Conservation (phyloP, 129 eudicot species). For the Calendula officinalis region DNA sequence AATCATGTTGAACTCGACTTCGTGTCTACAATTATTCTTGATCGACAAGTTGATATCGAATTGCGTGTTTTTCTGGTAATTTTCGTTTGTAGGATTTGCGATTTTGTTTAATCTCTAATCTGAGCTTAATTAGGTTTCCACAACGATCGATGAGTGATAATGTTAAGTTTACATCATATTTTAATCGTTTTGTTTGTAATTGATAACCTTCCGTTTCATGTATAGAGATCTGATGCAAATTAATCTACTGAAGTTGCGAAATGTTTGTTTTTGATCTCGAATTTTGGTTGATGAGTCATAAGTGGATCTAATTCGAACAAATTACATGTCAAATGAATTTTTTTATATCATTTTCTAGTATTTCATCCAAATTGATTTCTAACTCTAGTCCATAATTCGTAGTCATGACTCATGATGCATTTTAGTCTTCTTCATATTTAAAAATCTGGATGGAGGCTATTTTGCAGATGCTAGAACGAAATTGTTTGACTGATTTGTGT, state of each 20-base stretch:
- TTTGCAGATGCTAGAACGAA: too few relatives aligned
- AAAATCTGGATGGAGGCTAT: too few relatives aligned
- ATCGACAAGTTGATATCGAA: background rate
- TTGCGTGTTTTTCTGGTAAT: background rate
- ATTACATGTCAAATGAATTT: background rate
- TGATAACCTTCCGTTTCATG: background rate
- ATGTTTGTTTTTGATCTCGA: background rate
- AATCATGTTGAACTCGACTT: background rate
- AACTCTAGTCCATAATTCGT: background rate
- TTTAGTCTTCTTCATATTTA: too few relatives aligned
- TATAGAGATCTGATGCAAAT: background rate
- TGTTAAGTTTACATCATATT: background rate
- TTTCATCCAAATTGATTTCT: background rate
- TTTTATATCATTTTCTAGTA: constrained; percentile 14
- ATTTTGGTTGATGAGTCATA: background rate
- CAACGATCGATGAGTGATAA: background rate
- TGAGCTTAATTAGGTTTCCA: background rate
- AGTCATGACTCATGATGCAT: too few relatives aligned
- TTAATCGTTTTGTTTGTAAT: background rate
- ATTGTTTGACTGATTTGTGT: too few relatives aligned
- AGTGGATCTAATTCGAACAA: constrained; percentile 11
- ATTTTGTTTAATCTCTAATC: constrained; percentile 8
- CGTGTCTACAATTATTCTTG: background rate
- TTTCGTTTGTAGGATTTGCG: background rate
- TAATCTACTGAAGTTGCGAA: background rate